Evolutionary conservation across 83 land plant genomes (phyloP), one percentile per base, ranked within the genome.

Genomic region (Picea abies): DNA sequence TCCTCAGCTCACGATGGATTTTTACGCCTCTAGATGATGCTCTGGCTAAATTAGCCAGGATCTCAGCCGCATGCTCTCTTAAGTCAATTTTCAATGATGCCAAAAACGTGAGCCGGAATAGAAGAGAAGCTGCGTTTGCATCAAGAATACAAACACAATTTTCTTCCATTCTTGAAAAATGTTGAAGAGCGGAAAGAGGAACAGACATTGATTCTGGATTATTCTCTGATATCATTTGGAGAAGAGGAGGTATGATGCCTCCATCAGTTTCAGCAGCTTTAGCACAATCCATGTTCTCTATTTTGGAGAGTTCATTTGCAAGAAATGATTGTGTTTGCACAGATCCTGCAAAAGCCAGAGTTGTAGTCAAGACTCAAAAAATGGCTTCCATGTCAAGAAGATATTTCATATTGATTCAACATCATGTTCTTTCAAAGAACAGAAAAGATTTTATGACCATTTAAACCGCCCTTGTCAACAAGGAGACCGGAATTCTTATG

Each of bases 81-180:
- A 20, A 72, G 47, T 72, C 76, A 20, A 41, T 72, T 72, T 41
- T 72, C 49, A 72, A 19, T 20, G 76, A 19, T 37, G 49, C 52
- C 49, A 39, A 29, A 72, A 72, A 72, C 76, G 19, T 72, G 41
- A 72, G 76, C 10, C 41, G 47, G 47, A 41, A 41, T 41, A 41
- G 7, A 41, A 41, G 47, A 41, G 35, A 35, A 5, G 47, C 47
- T 41, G 47, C 47, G 7, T 41, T 41, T 41, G 47, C 47, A 6
- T 41, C 76, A 72, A 72, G 76, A 72, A 72, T 72, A 47, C 76
- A 72, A 72, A 41, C 76, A 72, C 76, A 72, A 8, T 72, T 72
- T 47, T 72, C 49, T 6, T 16, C 56, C 76, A 41, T 41, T 72
- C 23, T 39, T 41, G 76, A 72, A 44, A 72, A 22, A 41, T 72